Conservation (phyloP, 2,329 filamentous ascomycete species). For the Trichoderma guizhouense region DNA sequence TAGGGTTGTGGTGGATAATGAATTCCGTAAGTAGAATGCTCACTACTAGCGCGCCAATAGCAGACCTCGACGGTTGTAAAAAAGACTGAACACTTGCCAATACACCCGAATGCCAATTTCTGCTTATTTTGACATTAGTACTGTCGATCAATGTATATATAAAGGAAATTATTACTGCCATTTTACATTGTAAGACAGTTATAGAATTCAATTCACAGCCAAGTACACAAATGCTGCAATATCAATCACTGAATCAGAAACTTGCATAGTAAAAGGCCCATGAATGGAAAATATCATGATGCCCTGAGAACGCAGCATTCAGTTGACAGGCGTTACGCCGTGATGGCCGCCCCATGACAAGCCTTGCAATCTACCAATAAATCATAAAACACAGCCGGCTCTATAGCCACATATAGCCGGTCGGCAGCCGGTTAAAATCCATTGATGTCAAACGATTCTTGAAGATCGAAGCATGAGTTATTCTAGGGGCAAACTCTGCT, state of each 20-base stretch:
- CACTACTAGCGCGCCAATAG: not conserved
- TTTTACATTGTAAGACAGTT: not conserved
- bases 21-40: not conserved
- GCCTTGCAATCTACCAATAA: not conserved
- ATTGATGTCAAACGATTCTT: not conserved
- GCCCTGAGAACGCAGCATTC: not conserved
- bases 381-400: not conserved
- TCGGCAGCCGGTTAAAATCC: not conserved
- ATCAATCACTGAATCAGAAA: not conserved
- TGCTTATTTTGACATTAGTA: not conserved
- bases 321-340: not conserved
- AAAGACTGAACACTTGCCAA: not conserved
- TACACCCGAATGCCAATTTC: not conserved
- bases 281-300: not conserved
- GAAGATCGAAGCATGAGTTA: not conserved
- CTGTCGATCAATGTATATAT: not conserved
- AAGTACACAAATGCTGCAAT: no score
- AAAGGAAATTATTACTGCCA: not conserved
- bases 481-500: not conserved
- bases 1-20: not conserved
- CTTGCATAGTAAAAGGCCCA: not conserved
- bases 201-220: not conserved
- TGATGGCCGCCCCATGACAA: not conserved
- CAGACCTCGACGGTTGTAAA: not conserved
- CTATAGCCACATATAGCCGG: not conserved